These are phyloP conservation scores for Myriosclerotinia duriaeana DNA, from an alignment of 2,329 filamentous ascomycete species.

Conservation along the genomic window DNA sequence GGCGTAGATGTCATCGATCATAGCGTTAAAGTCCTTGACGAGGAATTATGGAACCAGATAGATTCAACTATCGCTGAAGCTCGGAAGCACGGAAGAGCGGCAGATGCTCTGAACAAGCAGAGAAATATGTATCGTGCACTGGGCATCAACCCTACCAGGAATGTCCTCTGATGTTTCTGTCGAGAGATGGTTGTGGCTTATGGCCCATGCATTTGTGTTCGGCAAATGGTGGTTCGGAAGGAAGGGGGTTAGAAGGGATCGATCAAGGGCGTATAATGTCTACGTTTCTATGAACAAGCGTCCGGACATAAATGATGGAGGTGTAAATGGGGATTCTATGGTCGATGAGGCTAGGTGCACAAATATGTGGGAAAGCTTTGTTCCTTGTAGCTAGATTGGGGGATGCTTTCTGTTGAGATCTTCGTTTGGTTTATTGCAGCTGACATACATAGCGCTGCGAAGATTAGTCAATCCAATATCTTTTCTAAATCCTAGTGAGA, in stretches of 20 bases:
- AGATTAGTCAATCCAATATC: neutral
- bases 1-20: neutral
- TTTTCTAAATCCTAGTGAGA: neutral
- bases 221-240: neutral
- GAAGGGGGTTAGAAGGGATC: neutral
- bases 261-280: neutral
- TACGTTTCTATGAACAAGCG: neutral
- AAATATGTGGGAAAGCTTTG: neutral
- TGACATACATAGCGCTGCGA: neutral
- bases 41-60: neutral
- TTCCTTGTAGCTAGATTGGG: neutral
- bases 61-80: neutral
- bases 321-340: neutral
- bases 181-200: neutral
- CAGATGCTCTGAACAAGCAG: neutral
- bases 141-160: neutral
- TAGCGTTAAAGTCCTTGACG: neutral
- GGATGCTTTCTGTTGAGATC: neutral
- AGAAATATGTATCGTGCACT: slow-evolving; percentile 11
- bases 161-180: neutral
- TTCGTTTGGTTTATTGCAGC: neutral
- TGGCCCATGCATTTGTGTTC: neutral
- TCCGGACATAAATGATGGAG: neutral
- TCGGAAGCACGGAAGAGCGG: neutral
- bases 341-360: neutral